These are phyloP conservation scores for Pochonia chlamydosporia DNA, from an alignment of 2,329 filamentous ascomycete genomes.

Conservation along the genomic window DNA sequence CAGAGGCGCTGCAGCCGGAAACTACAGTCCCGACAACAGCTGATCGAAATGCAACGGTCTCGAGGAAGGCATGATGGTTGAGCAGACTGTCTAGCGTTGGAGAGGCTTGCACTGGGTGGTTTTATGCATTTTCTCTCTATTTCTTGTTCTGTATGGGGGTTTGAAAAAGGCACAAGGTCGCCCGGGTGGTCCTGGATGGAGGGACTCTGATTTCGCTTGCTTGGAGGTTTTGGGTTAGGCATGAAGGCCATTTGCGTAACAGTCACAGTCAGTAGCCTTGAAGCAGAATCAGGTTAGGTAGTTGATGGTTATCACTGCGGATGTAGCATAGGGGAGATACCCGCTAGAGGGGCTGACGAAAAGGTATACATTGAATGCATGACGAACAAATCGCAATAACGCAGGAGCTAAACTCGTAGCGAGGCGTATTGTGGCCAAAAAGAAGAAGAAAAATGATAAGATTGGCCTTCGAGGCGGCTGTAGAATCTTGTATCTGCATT, in stretches of 20 bases:
- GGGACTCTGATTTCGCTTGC: neutral
- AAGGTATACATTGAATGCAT: neutral
- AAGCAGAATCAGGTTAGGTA: neutral
- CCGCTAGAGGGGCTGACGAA: neutral
- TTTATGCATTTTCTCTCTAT: neutral
- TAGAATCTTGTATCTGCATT: too few relatives aligned
- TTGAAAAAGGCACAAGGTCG: too few relatives aligned
- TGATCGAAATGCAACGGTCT: neutral
- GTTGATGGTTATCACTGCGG: neutral
- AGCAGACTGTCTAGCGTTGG: neutral
- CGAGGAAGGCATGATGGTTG: slow-evolving; percentile 3
- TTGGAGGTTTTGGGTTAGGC: neutral
- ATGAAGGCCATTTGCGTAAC: neutral
- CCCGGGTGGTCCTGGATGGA: neutral
- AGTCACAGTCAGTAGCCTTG: neutral
- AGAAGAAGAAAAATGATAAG: too few relatives aligned
- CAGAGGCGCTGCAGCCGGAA: neutral
- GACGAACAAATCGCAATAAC: neutral
- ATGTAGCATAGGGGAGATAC: neutral
- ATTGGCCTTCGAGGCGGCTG: too few relatives aligned
- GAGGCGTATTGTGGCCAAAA: too few relatives aligned
- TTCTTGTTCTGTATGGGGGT: neutral
- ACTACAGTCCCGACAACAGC: neutral
- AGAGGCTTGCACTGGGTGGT: neutral
- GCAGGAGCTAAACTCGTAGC: too few relatives aligned